Base-by-base conservation (phyloP, 176 grass and related monocot genomes). In the Aegilops umbellulata region DNA sequence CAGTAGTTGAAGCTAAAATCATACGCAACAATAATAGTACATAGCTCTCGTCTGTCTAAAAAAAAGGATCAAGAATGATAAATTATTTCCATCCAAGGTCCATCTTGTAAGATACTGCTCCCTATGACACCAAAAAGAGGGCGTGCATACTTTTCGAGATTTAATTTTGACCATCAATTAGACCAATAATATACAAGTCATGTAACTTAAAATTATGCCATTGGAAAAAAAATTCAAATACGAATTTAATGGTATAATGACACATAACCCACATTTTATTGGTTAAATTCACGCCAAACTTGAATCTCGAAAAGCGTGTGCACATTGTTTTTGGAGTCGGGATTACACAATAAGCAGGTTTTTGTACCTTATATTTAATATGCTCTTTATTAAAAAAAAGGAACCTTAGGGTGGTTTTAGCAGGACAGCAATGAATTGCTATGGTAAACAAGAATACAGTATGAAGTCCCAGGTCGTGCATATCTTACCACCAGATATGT, bases 401-500 rank as follows among this genome's bases (percentile, higher is more conserved):
- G 14, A 30, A 66, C 42, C 60, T n/a, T 51, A 53, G 22, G 32
- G 83, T 77, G 41, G 36, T 65, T 77, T 77, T 30, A 55, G 22
- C 8, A 85, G 29, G 49, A 26, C 39, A 65, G 10, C 25, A 32
- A 69, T 60, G 23, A 58, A 84, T 27, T 84, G 22, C 13, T 65
- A 83, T 74, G 9, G 61, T 67, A 77, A 36, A 84, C 10, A 1
- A 16, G 80, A 86, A 51, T 76, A 67, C 13, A 83, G 60, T 76
- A 78, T 76, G 65, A 71, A 64, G 12, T 41, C 16, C 62, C 41
- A 30, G 80, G 34, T 34, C 24, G 3, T 41, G 19, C 13, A 10
- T 74, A 78, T 88, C 90, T 84, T 93, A 99, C 97, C 92, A 96
- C 94, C 69, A 94, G 55, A 83, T 94, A 99, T 53, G 92, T 96